phyloP scores from a whole-genome alignment of 2,329 filamentous ascomycete genomes.

The Trichoderma simmonsii region DNA sequence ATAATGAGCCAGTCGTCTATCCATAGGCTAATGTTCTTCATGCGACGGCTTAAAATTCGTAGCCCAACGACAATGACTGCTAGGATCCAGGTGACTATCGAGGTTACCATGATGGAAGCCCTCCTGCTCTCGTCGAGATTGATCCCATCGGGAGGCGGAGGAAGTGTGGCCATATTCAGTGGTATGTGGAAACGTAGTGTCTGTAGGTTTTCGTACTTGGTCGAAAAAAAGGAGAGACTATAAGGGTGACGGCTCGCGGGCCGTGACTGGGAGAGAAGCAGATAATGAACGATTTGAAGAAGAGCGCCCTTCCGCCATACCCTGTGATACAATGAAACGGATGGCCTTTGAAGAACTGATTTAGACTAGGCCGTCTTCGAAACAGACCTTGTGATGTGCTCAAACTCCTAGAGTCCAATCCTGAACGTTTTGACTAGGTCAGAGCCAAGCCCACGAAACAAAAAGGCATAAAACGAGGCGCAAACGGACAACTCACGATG shows the following conservation, averaged over 20 bases:
- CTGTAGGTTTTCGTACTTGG: neutral
- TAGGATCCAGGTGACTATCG: slow-evolving; percentile 21
- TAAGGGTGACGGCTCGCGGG: neutral
- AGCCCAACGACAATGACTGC: slow-evolving; percentile 21
- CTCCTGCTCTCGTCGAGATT: slow-evolving; percentile 24
- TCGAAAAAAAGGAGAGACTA: neutral
- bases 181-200: neutral
- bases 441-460: neutral
- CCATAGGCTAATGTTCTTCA: slow-evolving; percentile 24
- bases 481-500: neutral
- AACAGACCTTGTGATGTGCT: neutral
- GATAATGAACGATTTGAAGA: neutral
- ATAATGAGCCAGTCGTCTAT: slow-evolving; percentile 28
- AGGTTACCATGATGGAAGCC: slow-evolving; percentile 20
- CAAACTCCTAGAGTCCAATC: neutral
- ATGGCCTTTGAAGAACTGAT: neutral
- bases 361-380: neutral
- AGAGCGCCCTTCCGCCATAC: neutral
- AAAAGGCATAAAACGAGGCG: neutral
- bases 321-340: neutral
- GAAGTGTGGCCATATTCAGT: slow-evolving; percentile 1
- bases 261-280: neutral
- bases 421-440: neutral
- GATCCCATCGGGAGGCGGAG: slow-evolving; percentile 21
- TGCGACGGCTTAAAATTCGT: slow-evolving; percentile 22